A percentile compares a stretch with the other conserved stretches of the same genome.
phyloP scores from a whole-genome alignment of 2,329 filamentous ascomycete genomes.

The Diaporthe capsici region DNA sequence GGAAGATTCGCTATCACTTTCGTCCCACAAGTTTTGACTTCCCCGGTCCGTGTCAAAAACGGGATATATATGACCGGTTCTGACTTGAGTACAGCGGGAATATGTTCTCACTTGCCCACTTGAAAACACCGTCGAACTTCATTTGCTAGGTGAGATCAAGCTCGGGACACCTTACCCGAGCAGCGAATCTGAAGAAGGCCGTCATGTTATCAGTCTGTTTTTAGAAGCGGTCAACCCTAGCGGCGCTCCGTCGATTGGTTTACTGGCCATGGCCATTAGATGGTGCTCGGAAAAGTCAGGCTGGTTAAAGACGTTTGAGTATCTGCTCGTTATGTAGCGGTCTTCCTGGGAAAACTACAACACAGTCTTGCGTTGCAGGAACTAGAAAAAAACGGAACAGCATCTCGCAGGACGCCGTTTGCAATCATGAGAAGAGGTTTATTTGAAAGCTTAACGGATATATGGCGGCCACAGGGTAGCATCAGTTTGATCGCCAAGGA shows the following conservation, averaged over 20 bases:
- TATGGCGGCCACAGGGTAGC: neutral
- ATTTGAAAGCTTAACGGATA: neutral
- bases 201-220: neutral
- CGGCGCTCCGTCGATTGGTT: neutral
- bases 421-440: neutral
- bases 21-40: no score
- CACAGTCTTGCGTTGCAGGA: neutral
- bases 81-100: neutral
- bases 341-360: no score
- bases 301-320: no score
- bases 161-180: no score
- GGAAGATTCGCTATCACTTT: no score
- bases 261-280: neutral
- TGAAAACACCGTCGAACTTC: neutral
- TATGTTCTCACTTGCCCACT: neutral
- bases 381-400: no score
- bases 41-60: neutral
- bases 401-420: neutral
- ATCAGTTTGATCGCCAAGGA: slow-evolving; percentile 7
- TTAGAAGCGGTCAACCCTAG: neutral
- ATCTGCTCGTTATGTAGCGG: no score
- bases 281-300: neutral
- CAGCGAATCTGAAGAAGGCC: no score
- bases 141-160: neutral
- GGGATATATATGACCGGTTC: neutral